phyloP scores from a whole-genome alignment of 345 rosid genomes.

The Durio zibethinus region DNA sequence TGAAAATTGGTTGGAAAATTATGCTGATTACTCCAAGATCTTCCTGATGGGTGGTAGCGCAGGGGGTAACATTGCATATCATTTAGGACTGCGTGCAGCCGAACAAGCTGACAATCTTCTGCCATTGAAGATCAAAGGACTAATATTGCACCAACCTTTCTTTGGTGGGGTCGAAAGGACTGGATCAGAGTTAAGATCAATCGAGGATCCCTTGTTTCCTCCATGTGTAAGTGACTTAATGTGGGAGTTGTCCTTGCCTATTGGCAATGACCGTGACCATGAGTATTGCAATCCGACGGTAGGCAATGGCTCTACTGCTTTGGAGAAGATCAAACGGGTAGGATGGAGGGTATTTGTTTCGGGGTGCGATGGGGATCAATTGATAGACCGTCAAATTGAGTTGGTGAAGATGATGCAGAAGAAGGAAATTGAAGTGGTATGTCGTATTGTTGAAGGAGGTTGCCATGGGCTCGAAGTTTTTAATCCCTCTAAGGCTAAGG shows the following conservation, averaged over 20 bases:
- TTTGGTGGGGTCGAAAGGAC: constrained; percentile 61
- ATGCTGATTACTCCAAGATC: constrained; percentile 47
- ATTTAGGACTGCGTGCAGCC: constrained; percentile 40
- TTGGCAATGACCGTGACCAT: constrained; percentile 66
- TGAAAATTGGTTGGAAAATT: constrained; percentile 60
- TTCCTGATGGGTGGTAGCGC: constrained; percentile 68
- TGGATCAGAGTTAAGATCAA: constrained; percentile 45
- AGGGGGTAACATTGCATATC: constrained; percentile 69
- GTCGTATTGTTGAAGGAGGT: constrained; percentile 44
- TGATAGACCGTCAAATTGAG: constrained; percentile 57
- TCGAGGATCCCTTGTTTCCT: constrained; percentile 47
- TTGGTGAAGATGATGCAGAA: constrained; percentile 41
- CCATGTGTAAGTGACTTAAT: constrained; percentile 41
- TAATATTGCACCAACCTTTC: constrained; percentile 56
- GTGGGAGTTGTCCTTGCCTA: constrained; percentile 65
- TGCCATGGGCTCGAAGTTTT: constrained; percentile 64
- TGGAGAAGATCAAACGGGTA: constrained; percentile 42
- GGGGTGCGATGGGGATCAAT: constrained; percentile 65
- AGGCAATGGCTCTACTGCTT: constrained; percentile 19
- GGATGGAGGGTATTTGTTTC: constrained; percentile 34
- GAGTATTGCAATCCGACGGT: constrained; percentile 56
- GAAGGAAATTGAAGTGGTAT: constrained; percentile 46
- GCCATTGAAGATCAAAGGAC: constrained; percentile 56
- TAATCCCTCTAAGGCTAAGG: constrained; percentile 38
- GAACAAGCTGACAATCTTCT: constrained; percentile 32